These are phyloP conservation scores for Sarocladiaceae sp. DNA, from an alignment of 2,329 filamentous ascomycete genomes.

Conservation along the genomic window DNA sequence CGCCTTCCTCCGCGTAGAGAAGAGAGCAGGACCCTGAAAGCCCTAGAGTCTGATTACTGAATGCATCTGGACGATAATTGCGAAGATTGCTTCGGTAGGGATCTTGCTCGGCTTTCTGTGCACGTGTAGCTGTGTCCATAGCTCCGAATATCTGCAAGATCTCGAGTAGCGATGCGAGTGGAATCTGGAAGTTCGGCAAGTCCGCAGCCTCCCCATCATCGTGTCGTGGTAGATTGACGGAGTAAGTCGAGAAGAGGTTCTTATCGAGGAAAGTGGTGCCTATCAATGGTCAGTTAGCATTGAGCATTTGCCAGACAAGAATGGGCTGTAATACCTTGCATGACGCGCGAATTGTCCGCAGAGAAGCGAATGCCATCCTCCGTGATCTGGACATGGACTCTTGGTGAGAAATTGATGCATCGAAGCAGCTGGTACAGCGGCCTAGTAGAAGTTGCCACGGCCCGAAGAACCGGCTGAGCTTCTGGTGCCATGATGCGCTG, in stretches of 20 bases:
- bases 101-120: constrained; percentile 55
- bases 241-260: constrained; percentile 81
- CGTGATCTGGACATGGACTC: constrained; percentile 67
- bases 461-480: constrained; percentile 59
- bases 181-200: constrained; percentile 69
- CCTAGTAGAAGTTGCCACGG: constrained; percentile 72
- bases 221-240: constrained; percentile 49
- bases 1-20: constrained; percentile 69
- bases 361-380: constrained; percentile 83
- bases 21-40: constrained; percentile 84
- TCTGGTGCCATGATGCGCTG: constrained; percentile 25
- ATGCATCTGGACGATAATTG: constrained; percentile 66
- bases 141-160: constrained; percentile 93
- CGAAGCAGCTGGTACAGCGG: constrained; percentile 63
- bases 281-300: constrained; percentile 12
- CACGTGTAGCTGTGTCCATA: constrained; percentile 60
- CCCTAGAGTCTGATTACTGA: constrained; percentile 77
- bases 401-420: constrained; percentile 57
- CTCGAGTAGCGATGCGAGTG: constrained; percentile 81
- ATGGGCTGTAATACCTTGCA: constrained; percentile 80
- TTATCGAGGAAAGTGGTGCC: constrained; percentile 76
- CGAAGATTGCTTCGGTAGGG: constrained; percentile 58
- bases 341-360: constrained; percentile 81
- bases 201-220: constrained; percentile 35
- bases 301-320: too few species aligned